phyloP scores from a whole-genome alignment of 1,284 basidiomycete species.

The Ganoderma lucidum region DNA sequence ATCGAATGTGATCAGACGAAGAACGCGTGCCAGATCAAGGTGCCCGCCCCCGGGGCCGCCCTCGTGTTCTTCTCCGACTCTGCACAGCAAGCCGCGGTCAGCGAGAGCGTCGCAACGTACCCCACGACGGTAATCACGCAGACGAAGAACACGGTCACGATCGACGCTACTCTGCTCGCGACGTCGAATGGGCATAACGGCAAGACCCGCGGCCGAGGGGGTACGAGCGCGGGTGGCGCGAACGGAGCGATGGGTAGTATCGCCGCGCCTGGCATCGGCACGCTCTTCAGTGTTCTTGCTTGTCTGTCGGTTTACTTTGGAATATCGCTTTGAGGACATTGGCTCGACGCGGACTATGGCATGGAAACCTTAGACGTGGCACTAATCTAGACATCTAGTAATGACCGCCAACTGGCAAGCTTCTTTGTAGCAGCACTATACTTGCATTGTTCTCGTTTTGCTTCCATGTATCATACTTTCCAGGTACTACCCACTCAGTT shows the following conservation, averaged over 20 bases:
- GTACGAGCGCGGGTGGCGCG: conserved; percentile 54
- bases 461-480: neutral
- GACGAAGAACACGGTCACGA: conserved; percentile 50
- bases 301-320: neutral
- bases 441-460: neutral
- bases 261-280: conserved; percentile 18
- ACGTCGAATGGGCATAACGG: conserved; percentile 59
- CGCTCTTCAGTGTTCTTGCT: conserved; percentile 7
- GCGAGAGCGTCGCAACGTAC: conserved; percentile 55
- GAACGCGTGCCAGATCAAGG: conserved; percentile 63
- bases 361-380: neutral
- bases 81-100: conserved; percentile 46
- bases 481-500: neutral
- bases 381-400: neutral
- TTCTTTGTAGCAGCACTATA: neutral
- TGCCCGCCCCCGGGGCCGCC: conserved; percentile 74
- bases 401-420: neutral
- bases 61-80: conserved; percentile 59
- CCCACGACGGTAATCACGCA: conserved; percentile 58
- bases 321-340: neutral
- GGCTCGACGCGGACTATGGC: neutral
- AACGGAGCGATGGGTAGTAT: conserved; percentile 25
- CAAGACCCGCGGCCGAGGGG: conserved; percentile 41
- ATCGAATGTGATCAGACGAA: conserved; percentile 57
- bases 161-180: conserved; percentile 46